phyloP scores from a whole-genome alignment of 768 basidiomycete genomes.

The Symmetrospora coprosmae region DNA sequence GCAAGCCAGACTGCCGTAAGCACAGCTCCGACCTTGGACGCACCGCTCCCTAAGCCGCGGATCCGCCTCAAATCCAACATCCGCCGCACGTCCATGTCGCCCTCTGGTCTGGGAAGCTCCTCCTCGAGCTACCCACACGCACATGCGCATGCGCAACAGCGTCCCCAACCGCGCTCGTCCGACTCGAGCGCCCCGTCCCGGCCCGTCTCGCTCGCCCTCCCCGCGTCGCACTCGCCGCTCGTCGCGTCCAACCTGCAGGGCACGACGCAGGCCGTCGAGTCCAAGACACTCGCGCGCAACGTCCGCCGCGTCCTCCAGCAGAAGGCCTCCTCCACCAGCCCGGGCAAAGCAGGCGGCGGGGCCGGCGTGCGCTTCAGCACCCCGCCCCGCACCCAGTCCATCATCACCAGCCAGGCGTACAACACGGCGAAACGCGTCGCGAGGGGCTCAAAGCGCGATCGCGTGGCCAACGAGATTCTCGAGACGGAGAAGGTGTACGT shows the following conservation, averaged over 20 bases:
- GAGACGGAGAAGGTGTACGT: conserved; percentile 31
- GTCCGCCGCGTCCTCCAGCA: background rate
- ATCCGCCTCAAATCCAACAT: background rate
- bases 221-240: conserved; percentile 11
- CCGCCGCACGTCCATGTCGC: background rate
- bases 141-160: too few species aligned
- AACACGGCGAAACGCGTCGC: conserved; percentile 4
- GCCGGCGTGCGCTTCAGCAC: conserved; percentile 3
- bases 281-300: background rate
- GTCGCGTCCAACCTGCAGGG: too few species aligned
- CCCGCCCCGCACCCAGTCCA: background rate
- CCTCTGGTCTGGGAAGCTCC: background rate
- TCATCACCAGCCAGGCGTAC: background rate
- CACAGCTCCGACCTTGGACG: too few species aligned
- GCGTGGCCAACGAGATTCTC: conserved; percentile 28
- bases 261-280: too few species aligned
- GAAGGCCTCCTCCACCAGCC: background rate
- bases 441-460: conserved; percentile 21
- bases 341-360: background rate
- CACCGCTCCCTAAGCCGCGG: background rate
- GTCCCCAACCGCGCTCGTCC: background rate
- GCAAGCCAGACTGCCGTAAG: too few species aligned
- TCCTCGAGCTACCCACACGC: background rate
- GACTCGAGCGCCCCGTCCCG: background rate
- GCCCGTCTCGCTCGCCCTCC: conserved; percentile 4